These are phyloP conservation scores for Colletotrichum sp. DNA, from an alignment of 2,329 filamentous ascomycete genomes.

Conservation along the genomic window DNA sequence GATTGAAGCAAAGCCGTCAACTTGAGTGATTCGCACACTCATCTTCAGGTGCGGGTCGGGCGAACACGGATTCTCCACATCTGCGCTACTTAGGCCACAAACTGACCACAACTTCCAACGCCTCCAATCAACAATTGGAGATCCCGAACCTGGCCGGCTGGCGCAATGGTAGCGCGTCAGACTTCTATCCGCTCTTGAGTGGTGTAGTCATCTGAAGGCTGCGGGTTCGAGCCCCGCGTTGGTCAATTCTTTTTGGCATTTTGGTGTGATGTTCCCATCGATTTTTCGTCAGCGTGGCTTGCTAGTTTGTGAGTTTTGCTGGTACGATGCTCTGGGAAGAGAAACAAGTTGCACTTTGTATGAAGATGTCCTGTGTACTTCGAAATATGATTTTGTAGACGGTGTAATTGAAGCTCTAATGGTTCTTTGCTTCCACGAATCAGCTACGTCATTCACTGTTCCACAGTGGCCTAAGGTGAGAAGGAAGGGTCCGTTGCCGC, in stretches of 20 bases:
- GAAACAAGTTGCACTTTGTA: neutral
- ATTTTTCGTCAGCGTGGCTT: neutral
- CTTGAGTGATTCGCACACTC: neutral
- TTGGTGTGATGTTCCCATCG: neutral
- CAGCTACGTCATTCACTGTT: neutral
- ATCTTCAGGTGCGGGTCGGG: neutral
- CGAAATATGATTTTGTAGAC: too few relatives aligned
- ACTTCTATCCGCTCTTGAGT: neutral
- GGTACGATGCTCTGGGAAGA: neutral
- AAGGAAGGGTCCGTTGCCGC: neutral
- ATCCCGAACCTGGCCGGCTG: conserved; percentile 6
- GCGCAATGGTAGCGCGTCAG: conserved; percentile 23
- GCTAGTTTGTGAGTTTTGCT: neutral
- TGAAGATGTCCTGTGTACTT: too few relatives aligned
- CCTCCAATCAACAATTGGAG: conserved; percentile 6
- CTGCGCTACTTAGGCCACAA: neutral
- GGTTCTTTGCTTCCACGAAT: neutral
- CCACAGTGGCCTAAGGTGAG: neutral
- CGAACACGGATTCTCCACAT: neutral
- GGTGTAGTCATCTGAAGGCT: conserved; percentile 11
- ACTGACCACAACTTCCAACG: neutral
- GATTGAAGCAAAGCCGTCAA: neutral
- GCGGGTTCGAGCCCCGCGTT: conserved; percentile 22
- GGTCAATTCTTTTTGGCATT: neutral
- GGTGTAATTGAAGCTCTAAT: neutral